phyloP scores from a whole-genome alignment of 1,139 yeast genomes.

The Hyphopichia buzzinii region DNA sequence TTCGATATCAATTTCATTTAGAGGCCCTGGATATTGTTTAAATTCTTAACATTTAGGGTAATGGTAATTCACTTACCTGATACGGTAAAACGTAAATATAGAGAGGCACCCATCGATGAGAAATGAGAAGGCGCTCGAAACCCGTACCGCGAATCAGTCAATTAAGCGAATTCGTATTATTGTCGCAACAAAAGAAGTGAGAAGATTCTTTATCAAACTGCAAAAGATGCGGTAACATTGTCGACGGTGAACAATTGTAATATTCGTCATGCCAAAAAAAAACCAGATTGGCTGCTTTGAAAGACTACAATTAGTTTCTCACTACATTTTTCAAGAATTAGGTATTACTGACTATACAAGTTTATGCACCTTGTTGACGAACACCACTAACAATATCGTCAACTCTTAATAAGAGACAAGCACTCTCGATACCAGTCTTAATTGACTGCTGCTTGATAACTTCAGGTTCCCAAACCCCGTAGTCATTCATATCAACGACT shows the following conservation, averaged over 20 bases:
- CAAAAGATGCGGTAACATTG: no score
- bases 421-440: constrained; percentile 96
- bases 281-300: no score
- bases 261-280: no score
- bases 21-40: constrained; percentile 1
- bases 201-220: no score
- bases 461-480: constrained; percentile 99
- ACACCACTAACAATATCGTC: constrained; percentile 98
- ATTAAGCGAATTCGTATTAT: no score
- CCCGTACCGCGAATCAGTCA: background rate
- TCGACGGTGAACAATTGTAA: no score
- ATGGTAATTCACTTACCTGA: background rate
- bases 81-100: background rate
- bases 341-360: background rate
- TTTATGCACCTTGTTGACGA: constrained; percentile 40
- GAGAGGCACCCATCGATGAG: background rate
- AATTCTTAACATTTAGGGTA: constrained; percentile 2
- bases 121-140: background rate
- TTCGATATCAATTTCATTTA: background rate
- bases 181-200: no score
- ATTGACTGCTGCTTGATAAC: constrained; percentile 95
- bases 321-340: no score
- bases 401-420: constrained; percentile 88
- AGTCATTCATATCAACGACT: constrained; percentile 90
- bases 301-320: no score